Percentiles rank a stretch among this genome's conserved stretches.
phyloP scores from a whole-genome alignment of 2,329 filamentous ascomycete species.

The Fusarium goolgardi region DNA sequence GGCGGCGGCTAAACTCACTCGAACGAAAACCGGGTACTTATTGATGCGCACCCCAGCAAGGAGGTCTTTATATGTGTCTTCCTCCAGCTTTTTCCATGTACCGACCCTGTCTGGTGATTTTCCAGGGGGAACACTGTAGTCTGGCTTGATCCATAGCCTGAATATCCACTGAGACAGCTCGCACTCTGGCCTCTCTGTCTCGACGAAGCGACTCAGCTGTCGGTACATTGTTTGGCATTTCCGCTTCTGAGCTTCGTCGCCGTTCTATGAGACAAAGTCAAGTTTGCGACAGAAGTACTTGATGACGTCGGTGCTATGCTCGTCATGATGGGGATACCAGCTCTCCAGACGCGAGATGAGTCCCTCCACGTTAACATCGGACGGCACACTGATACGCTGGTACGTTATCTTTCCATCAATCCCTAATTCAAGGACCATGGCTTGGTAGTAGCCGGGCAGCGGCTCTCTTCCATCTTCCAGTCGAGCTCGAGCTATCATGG shows the following conservation, averaged over 20 bases:
- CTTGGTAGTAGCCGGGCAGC: constrained; percentile 36
- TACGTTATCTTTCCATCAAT: constrained; percentile 29
- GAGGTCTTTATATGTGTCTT: constrained; percentile 18
- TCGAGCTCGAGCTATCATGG: constrained; percentile 40
- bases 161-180: constrained; percentile 35
- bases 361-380: constrained; percentile 9
- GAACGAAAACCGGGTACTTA: constrained; percentile 34
- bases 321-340: constrained; percentile 30
- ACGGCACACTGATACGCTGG: constrained; percentile 23
- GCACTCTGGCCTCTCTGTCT: not conserved
- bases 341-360: constrained; percentile 33
- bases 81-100: constrained; percentile 32
- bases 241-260: constrained; percentile 12
- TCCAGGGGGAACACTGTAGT: constrained; percentile 22
- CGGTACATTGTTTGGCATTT: constrained; percentile 2
- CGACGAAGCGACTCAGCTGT: constrained; percentile 11
- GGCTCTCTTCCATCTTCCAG: constrained; percentile 27
- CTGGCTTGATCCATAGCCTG: constrained; percentile 21
- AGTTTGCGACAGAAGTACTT: constrained; percentile 20
- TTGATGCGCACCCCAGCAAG: constrained; percentile 15
- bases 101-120: constrained; percentile 26
- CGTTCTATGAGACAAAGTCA: not conserved
- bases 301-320: constrained; percentile 18
- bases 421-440: constrained; percentile 34
- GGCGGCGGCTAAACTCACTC: constrained; percentile 32